phyloP scores from a whole-genome alignment of 164 flowering plant species.

The Magnolia changhungtana region DNA sequence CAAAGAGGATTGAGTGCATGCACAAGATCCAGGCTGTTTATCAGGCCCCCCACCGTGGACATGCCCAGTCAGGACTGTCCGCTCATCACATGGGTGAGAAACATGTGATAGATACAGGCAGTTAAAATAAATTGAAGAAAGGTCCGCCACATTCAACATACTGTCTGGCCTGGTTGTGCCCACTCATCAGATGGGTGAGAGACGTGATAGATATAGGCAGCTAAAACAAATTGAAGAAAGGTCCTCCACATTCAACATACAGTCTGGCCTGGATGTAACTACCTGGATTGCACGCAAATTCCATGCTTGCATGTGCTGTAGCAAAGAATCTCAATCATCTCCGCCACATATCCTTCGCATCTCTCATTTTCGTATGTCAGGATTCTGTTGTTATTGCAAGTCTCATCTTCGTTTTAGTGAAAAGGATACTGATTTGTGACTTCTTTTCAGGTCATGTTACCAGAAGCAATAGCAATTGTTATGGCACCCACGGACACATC shows the following conservation, averaged over 20 bases:
- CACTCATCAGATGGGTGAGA: neutral
- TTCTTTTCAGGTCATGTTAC: constrained; percentile 65
- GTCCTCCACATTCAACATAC: neutral
- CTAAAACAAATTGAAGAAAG: neutral
- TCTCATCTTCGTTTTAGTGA: too few relatives aligned
- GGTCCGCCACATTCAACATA: too few relatives aligned
- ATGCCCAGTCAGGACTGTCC: neutral
- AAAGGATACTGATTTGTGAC: neutral
- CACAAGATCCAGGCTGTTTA: neutral
- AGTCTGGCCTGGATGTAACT: neutral
- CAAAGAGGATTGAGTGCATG: neutral
- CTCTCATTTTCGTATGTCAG: too few relatives aligned
- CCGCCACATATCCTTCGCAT: too few relatives aligned
- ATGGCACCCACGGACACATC: constrained; percentile 90
- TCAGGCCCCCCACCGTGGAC: neutral
- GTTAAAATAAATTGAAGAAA: too few relatives aligned
- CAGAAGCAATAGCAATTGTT: constrained; percentile 93
- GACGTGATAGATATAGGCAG: neutral
- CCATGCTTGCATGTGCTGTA: neutral
- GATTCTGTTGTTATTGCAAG: too few relatives aligned
- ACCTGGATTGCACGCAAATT: neutral
- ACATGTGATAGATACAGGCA: too few relatives aligned
- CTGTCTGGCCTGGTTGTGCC: too few relatives aligned
- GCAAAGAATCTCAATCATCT: too few relatives aligned
- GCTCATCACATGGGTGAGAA: too few relatives aligned